phyloP scores from a whole-genome alignment of 2,329 filamentous ascomycete species.

The Ceratocystiopsis brevicomis region DNA sequence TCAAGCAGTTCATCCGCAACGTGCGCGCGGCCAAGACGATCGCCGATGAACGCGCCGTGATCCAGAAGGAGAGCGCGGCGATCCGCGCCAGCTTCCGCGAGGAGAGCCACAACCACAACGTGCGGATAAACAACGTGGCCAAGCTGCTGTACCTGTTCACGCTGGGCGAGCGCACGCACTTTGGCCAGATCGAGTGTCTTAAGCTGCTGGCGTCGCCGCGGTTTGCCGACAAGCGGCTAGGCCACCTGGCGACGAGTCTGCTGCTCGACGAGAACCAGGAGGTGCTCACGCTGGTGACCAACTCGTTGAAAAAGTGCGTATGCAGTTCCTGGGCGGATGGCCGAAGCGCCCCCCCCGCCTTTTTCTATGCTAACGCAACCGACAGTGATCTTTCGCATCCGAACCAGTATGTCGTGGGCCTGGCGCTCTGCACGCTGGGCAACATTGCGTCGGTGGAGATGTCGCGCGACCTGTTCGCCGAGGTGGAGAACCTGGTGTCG shows the following conservation, averaged over 20 bases:
- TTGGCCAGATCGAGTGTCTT: conserved; percentile 97
- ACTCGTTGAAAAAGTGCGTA: conserved; percentile 86
- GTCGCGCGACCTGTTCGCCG: conserved; percentile 89
- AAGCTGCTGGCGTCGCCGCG: conserved; percentile 92
- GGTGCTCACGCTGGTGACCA: conserved; percentile 89
- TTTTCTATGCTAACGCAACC: conserved; percentile 16
- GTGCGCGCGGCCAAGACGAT: conserved; percentile 97
- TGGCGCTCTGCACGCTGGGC: conserved; percentile 86
- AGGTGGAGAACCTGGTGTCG: conserved; percentile 80
- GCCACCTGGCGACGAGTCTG: conserved; percentile 90
- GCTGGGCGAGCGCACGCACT: conserved; percentile 89
- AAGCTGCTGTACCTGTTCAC: conserved; percentile 98
- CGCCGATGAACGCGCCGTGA: conserved; percentile 92
- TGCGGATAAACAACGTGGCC: conserved; percentile 96
- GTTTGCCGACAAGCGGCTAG: conserved; percentile 92
- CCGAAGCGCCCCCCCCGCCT: too few species aligned
- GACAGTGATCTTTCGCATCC: conserved; percentile 89
- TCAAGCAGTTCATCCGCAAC: conserved; percentile 99
- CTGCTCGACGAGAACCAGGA: conserved; percentile 96
- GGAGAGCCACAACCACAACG: conserved; percentile 79
- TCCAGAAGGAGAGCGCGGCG: conserved; percentile 95
- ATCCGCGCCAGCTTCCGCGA: conserved; percentile 96
- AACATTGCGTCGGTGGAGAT: conserved; percentile 98
- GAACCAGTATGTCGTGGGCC: conserved; percentile 94
- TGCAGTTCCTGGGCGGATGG: too few species aligned